Base-by-base conservation (phyloP, 31 red algal species). In the Odonthalia washingtoniensis region DNA sequence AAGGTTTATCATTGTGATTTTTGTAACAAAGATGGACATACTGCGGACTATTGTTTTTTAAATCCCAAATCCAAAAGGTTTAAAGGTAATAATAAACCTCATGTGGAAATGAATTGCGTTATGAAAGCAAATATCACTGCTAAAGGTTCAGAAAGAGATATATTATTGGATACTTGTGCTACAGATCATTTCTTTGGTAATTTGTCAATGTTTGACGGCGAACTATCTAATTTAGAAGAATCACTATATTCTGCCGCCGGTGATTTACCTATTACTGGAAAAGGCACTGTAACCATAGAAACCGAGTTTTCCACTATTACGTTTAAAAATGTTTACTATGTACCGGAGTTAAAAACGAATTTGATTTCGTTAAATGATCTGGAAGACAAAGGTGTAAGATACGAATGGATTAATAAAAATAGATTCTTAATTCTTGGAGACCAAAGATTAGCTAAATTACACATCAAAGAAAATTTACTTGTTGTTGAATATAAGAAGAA, bases 1-100 rank as follows among this genome's bases (percentile, higher is more conserved):
- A n/a, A n/a, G n/a, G n/a, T n/a, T n/a, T n/a, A n/a, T 57, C 49
- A 57, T 57, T 57, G 49, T 21, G 49, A 57, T 57, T 57, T 57
- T 57, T 57, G 49, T 21, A 57, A 57, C 49, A 57, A 14, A 57
- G 9, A 9, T 21, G 49, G 21, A 57, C 49, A 57, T 57, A 57
- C 49, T 57, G 49, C 49, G 21, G 49, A 57, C 49, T 57, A 57
- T 21, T 57, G 49, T 21, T 57, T 14, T 57, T 9, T 21, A 57
- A 57, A 57, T 57, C 49, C 49, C 12, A 57, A 57, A 57, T 57
- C 49, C 9, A 21, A 57, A 57, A 57, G 21, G 49, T 57, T 57
- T 9, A 57, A 57, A 21, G 49, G 49, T 9, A 14, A 9, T 57
- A 57, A 57, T 57, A 57, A 57, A 21, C 49, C 49, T 14, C 9